These are phyloP conservation scores for Prototheca wickerhamii DNA, from an alignment of 163 green algal species.

Conservation along the genomic window DNA sequence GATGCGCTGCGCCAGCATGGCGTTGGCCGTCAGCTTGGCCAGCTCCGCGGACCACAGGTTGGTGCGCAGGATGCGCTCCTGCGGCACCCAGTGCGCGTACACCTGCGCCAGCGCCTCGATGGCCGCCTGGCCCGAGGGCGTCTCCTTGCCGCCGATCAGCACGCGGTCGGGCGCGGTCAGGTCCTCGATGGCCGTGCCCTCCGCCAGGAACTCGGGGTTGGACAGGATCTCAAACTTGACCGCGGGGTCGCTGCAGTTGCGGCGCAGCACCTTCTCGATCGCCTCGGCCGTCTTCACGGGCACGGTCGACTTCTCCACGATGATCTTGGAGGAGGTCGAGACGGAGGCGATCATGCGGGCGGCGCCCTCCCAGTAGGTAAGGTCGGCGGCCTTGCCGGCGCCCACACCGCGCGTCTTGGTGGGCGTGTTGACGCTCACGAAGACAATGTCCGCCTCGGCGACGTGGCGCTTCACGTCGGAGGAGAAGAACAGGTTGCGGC, in stretches of 20 bases:
- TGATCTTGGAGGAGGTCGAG: conserved; percentile 84
- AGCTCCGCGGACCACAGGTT: conserved; percentile 98
- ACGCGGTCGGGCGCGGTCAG: conserved; percentile 86
- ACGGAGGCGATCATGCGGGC: conserved; percentile 89
- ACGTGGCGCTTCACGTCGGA: conserved; percentile 93
- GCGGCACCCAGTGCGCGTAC: conserved; percentile 94
- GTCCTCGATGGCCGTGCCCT: conserved; percentile 96
- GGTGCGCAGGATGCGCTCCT: conserved; percentile 82
- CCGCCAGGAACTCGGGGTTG: conserved; percentile 99
- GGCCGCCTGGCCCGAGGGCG: conserved; percentile 52
- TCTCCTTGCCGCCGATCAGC: conserved; percentile 82
- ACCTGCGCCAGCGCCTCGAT: conserved; percentile 66
- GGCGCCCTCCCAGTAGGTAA: conserved; percentile 98
- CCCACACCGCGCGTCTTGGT: conserved; percentile 98
- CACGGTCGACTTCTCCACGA: conserved; percentile 99
- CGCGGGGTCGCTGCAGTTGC: conserved; percentile 72
- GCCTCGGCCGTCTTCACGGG: conserved; percentile 99
- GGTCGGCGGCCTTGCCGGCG: conserved; percentile 91
- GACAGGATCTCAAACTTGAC: conserved; percentile 95
- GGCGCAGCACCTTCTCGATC: conserved; percentile 93
- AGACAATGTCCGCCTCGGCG: conserved; percentile 88
- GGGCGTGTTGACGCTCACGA: conserved; percentile 98
- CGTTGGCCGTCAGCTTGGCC: conserved; percentile 97
- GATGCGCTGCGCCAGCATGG: conserved; percentile 97
- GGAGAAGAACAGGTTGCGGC: conserved; percentile 96